Evolutionary conservation across 2,329 filamentous ascomycete species (phyloP).

Genomic region (Lachnellula occidentalis): DNA sequence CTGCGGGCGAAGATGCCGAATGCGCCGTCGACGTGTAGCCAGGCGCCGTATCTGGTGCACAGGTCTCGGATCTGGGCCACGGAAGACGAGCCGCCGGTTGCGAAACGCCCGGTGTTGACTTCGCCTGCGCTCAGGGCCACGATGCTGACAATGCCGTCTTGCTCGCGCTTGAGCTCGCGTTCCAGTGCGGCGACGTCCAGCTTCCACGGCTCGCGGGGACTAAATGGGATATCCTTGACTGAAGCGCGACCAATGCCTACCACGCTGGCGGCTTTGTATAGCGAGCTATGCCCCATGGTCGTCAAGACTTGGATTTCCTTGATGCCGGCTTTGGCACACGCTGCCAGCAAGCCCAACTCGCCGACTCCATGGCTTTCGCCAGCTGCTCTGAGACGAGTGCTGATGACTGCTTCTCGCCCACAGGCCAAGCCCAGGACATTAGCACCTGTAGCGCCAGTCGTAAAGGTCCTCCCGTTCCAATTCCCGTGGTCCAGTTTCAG

Average conservation of each 20-base stretch:
- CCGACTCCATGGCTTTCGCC: constrained; percentile 47
- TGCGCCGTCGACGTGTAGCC: constrained; percentile 88
- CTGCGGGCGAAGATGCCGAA: constrained; percentile 78
- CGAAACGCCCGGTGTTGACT: constrained; percentile 84
- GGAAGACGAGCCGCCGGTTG: constrained; percentile 43
- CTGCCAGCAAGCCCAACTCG: constrained; percentile 62
- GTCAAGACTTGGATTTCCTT: constrained; percentile 70
- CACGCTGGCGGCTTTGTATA: constrained; percentile 77
- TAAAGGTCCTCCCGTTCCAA: constrained; percentile 74
- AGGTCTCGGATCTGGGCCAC: constrained; percentile 57
- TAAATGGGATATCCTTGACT: constrained; percentile 55
- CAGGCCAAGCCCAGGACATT: constrained; percentile 62
- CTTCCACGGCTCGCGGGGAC: constrained; percentile 55
- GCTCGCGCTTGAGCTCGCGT: constrained; percentile 43
- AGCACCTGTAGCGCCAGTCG: constrained; percentile 65
- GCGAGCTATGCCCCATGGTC: constrained; percentile 76
- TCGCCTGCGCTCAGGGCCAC: constrained; percentile 80
- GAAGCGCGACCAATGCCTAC: constrained; percentile 69
- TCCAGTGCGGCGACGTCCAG: constrained; percentile 65
- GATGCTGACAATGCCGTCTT: constrained; percentile 58
- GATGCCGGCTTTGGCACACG: constrained; percentile 59
- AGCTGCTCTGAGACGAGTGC: constrained; percentile 29
- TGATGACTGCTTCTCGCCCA: constrained; percentile 64
- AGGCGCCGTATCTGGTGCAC: constrained; percentile 68
- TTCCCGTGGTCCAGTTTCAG: constrained; percentile 48